These are phyloP conservation scores for Acer saccharum DNA, from an alignment of 345 rosid genomes.

Conservation along the genomic window DNA sequence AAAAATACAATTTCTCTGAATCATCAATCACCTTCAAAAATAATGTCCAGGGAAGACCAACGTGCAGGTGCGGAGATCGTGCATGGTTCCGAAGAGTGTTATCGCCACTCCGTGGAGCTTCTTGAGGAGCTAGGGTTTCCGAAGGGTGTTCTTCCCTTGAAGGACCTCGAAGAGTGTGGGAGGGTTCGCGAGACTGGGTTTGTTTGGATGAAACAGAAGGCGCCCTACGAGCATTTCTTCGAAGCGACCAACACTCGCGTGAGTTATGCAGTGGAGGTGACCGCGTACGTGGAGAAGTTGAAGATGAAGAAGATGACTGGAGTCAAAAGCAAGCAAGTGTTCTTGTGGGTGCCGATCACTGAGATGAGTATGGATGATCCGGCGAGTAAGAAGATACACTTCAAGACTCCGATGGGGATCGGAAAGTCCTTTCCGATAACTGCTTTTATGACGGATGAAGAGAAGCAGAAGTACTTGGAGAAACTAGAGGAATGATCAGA, in stretches of 20 bases:
- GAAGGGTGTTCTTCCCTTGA: slow-evolving; percentile 77
- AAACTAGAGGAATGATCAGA: slow-evolving; percentile 23
- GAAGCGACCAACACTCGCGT: slow-evolving; percentile 57
- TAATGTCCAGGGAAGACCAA: slow-evolving; percentile 28
- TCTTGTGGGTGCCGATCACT: slow-evolving; percentile 81
- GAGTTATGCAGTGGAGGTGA: slow-evolving; percentile 71
- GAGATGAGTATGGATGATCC: slow-evolving; percentile 79
- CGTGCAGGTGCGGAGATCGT: slow-evolving; percentile 77
- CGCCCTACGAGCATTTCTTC: slow-evolving; percentile 81
- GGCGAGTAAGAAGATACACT: slow-evolving; percentile 49
- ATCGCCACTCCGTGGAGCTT: slow-evolving; percentile 61
- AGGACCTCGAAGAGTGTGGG: slow-evolving; percentile 88
- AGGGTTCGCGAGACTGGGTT: slow-evolving; percentile 75
- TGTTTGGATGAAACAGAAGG: slow-evolving; percentile 90
- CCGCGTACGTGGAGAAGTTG: slow-evolving; percentile 73
- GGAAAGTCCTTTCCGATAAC: slow-evolving; percentile 75
- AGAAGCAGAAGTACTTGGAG: slow-evolving; percentile 48
- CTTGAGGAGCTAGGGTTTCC: slow-evolving; percentile 90
- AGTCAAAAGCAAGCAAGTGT: slow-evolving; percentile 80
- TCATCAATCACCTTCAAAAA: too few relatives aligned
- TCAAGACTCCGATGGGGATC: slow-evolving; percentile 92
- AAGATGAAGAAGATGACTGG: slow-evolving; percentile 96
- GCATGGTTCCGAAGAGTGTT: slow-evolving; percentile 70
- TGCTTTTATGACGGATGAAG: slow-evolving; percentile 76
- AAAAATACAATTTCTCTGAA: neutral